These are phyloP conservation scores for Chaetoscypha palmicola DNA, from an alignment of 2,329 filamentous ascomycete genomes.

Conservation along the genomic window DNA sequence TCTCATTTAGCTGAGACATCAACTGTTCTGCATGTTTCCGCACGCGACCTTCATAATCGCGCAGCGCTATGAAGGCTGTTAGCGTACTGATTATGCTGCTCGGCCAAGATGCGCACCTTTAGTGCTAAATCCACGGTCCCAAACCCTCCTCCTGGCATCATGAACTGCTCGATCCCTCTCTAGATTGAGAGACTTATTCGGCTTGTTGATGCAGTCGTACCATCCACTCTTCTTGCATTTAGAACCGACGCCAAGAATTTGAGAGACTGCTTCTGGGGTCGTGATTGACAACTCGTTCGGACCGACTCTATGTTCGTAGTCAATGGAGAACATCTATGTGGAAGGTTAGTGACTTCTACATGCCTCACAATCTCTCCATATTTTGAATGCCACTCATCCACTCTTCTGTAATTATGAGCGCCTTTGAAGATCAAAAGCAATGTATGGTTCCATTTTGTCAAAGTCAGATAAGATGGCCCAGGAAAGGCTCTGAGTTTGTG, in stretches of 20 bases:
- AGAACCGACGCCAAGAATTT: conserved; percentile 14
- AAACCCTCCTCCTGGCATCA: conserved; percentile 20
- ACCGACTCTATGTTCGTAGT: conserved; percentile 8
- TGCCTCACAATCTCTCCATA: conserved; percentile 24
- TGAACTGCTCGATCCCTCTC: conserved; percentile 17
- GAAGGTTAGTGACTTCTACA: neutral
- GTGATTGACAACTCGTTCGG: conserved; percentile 18
- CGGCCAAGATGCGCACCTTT: conserved; percentile 13
- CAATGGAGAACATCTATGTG: neutral
- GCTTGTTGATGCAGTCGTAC: conserved; percentile 18
- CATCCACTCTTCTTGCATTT: conserved; percentile 19
- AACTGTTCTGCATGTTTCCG: conserved; percentile 15
- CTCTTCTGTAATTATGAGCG: conserved; percentile 5
- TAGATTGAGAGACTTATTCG: conserved; percentile 11
- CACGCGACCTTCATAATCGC: conserved; percentile 21
- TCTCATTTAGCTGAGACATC: conserved; percentile 10
- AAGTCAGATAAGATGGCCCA: conserved; percentile 20
- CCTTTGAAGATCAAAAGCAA: conserved; percentile 6
- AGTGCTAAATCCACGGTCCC: conserved; percentile 22
- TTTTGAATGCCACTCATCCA: conserved; percentile 11
- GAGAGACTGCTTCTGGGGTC: conserved; percentile 16
- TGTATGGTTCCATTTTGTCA: conserved; percentile 21
- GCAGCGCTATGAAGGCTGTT: conserved; percentile 14
- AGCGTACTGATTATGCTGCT: neutral
- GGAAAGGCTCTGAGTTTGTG: conserved; percentile 28